Evolutionary conservation across 1,284 basidiomycete species (phyloP).

Genomic region (Coriolopsis trogii): DNA sequence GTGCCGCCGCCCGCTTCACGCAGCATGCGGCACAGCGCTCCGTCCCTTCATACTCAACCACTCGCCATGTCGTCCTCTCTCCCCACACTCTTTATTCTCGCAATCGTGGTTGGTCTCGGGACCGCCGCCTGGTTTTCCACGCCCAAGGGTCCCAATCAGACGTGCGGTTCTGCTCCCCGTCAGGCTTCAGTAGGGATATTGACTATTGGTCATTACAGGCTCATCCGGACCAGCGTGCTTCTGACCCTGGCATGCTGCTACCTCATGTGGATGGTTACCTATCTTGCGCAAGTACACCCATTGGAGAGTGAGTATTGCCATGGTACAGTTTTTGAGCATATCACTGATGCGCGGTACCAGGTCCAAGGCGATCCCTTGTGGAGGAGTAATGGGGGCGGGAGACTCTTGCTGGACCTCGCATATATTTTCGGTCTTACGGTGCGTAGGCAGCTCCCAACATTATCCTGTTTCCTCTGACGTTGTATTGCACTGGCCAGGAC

Average conservation of each 20-base stretch:
- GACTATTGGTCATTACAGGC: slow-evolving; percentile 45
- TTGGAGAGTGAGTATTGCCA: slow-evolving; percentile 70
- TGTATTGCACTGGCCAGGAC: not conserved
- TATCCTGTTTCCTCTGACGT: not conserved
- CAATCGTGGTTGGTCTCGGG: slow-evolving; percentile 66
- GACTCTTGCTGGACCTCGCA: not conserved
- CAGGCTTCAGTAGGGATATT: not conserved
- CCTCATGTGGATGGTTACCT: slow-evolving; percentile 94
- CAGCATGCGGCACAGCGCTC: not conserved
- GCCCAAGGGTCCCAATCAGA: slow-evolving; percentile 87
- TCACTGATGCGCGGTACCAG: slow-evolving; percentile 11
- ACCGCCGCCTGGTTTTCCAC: slow-evolving; percentile 61
- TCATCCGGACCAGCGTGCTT: slow-evolving; percentile 78
- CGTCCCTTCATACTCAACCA: slow-evolving; percentile 8
- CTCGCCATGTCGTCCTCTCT: slow-evolving; percentile 40
- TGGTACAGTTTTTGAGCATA: not conserved
- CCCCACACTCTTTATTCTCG: slow-evolving; percentile 45
- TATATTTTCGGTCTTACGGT: too few relatives aligned
- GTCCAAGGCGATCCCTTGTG: slow-evolving; percentile 27
- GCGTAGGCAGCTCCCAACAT: slow-evolving; percentile 1
- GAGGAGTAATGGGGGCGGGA: slow-evolving; percentile 17
- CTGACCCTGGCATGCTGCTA: slow-evolving; percentile 83
- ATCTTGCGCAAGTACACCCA: slow-evolving; percentile 89
- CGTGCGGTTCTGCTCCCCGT: slow-evolving; percentile 53
- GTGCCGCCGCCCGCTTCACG: not conserved